Conservation (phyloP, 305 asterid species). For the Fraxinus dipetala region DNA sequence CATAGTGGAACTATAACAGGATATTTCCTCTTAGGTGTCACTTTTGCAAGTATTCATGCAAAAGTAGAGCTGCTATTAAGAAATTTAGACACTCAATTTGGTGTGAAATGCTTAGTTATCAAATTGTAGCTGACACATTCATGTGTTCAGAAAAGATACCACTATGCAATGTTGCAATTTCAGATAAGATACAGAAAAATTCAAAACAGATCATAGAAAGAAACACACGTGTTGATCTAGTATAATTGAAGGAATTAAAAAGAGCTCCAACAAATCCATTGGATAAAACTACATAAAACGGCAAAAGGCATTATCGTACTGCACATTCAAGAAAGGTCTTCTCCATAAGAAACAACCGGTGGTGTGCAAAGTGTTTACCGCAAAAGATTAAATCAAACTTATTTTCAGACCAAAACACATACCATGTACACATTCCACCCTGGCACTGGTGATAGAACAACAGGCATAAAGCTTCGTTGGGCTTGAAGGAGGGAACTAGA, state of each 20-base stretch:
- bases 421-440: slow-evolving; percentile 62
- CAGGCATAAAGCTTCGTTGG: slow-evolving; percentile 54
- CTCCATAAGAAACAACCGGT: slow-evolving; percentile 9
- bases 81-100: not conserved
- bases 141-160: not conserved
- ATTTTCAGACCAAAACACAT: slow-evolving; percentile 13
- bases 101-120: not conserved
- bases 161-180: not conserved
- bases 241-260: not conserved
- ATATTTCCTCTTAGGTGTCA: not conserved
- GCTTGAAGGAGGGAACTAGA: slow-evolving; percentile 42
- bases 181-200: not conserved
- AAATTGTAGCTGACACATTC: not conserved
- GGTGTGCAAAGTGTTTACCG: not conserved
- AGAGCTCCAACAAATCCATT: not conserved
- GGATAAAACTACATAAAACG: not conserved
- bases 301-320: not conserved
- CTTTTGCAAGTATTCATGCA: not conserved
- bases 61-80: not conserved
- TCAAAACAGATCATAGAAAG: not conserved
- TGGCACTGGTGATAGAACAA: slow-evolving; percentile 43
- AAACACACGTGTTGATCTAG: not conserved
- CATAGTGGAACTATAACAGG: not conserved
- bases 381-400: slow-evolving; percentile 5
- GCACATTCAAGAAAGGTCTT: not conserved